Evolutionary conservation across 305 asterid genomes (phyloP), one percentile per base, ranked within the genome.

Genomic region (Solanum aculeatissimum): DNA sequence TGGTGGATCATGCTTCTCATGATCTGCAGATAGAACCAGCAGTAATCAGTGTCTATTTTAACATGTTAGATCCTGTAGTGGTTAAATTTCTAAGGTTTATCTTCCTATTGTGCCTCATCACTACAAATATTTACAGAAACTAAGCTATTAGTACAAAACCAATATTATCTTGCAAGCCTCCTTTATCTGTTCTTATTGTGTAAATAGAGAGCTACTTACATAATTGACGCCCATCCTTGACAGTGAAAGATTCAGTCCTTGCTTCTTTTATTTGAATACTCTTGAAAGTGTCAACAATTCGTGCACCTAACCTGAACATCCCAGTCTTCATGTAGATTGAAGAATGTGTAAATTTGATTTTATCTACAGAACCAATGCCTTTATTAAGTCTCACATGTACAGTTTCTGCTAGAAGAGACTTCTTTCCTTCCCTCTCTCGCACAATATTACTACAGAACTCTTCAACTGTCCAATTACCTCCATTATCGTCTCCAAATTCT

Each of bases 301-400:
- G 85, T 7, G 94, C 96, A 71, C 93, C 93, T 13, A 94, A 85
- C 85, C 89, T 85, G 91, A 94, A 89, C 47, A 38, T 25, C 57
- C 87, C 87, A 53, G 13, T 63, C 69, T 84, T 91, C 68, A 15
- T 90, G 91, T 94, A 92, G 19, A 0, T 19, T 14, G 77, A 0
- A 45, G 35, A 89, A 27, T 90, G 90, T 66, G 87, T 90, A 79
- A 94, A 85, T 87, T 87, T 90, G 54, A 83, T 79, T 60, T 85
- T 80, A 3, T 43, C 23, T 80, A 92, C 82, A 60, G 11, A 1
- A 12, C 89, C 92, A 32, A 82, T n/a, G 25, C 98, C 96, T 63
- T 88, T 82, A 79, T 88, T 12, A 49, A 94, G 90, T 84, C 21
- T 12, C 69, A 90, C 68, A 9, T 80, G 68, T 45, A 86, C 72